phyloP scores from a whole-genome alignment of 352 stramenopile species.

The Plasmopara halstedii region DNA sequence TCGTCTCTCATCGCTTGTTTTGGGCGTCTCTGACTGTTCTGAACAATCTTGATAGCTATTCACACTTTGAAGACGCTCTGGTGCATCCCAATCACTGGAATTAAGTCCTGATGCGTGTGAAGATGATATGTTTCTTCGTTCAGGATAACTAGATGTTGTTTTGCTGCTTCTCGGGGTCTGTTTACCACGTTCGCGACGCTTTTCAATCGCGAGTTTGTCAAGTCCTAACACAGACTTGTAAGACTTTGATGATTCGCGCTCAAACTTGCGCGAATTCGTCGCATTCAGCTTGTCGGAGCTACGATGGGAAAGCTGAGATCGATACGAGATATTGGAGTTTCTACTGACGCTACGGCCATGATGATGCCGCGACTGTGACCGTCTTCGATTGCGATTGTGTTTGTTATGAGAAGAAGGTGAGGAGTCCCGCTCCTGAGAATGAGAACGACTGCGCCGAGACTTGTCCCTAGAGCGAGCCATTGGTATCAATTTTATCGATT shows the following conservation, averaged over 20 bases:
- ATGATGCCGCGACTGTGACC: neutral
- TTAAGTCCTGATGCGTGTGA: conserved; percentile 30
- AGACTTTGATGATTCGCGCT: conserved; percentile 3
- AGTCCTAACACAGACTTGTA: conserved; percentile 45
- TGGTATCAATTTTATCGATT: neutral
- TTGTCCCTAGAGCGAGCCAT: conserved; percentile 19
- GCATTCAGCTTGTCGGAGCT: conserved; percentile 9
- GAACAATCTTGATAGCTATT: neutral
- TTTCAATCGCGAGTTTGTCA: conserved; percentile 51
- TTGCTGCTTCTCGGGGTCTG: neutral
- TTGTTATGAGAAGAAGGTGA: conserved; percentile 9
- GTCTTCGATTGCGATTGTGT: conserved; percentile 14
- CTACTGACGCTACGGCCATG: conserved; percentile 12
- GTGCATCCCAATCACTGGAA: conserved; percentile 68
- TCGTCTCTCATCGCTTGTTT: conserved; percentile 44
- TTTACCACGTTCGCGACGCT: conserved; percentile 34
- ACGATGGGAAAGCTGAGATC: conserved; percentile 4
- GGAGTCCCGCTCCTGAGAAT: conserved; percentile 4
- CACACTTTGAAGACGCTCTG: conserved; percentile 60
- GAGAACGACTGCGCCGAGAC: conserved; percentile 15
- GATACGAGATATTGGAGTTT: conserved; percentile 3
- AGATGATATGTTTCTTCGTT: conserved; percentile 4
- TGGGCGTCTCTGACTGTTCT: conserved; percentile 16
- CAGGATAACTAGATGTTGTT: neutral
- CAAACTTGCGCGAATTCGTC: conserved; percentile 2